These are phyloP conservation scores for Phlebiopsis flavidoalba DNA, from an alignment of 768 basidiomycete species.

Conservation along the genomic window DNA sequence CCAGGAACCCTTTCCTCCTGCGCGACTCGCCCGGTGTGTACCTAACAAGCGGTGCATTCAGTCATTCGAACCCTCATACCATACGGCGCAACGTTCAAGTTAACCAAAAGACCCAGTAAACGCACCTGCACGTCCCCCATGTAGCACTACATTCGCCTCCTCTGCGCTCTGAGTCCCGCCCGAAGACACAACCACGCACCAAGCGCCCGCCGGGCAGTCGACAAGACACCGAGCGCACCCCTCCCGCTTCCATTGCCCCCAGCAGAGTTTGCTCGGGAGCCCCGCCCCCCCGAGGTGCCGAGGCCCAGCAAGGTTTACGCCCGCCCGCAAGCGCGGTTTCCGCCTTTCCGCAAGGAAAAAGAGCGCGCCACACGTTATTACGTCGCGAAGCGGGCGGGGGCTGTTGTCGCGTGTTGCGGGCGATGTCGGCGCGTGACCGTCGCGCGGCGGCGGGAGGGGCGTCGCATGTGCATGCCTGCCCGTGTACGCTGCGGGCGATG, in stretches of 20 bases:
- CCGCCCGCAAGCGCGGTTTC: neutral
- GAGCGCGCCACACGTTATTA: neutral
- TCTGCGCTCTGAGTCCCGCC: neutral
- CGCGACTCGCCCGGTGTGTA: no score
- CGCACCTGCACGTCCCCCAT: neutral
- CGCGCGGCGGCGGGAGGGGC: no score
- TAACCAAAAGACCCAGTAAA: no score
- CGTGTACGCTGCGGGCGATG: neutral
- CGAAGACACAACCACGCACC: no score
- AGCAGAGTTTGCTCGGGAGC: neutral
- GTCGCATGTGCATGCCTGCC: no score
- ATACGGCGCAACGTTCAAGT: no score
- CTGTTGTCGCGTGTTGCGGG: no score
- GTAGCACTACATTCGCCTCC: neutral
- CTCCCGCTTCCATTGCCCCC: neutral
- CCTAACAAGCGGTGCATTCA: no score
- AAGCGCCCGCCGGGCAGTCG: neutral
- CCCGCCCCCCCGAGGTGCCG: neutral
- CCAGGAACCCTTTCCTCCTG: no score
- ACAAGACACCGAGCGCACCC: neutral
- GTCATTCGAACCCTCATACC: no score
- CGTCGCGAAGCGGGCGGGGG: no score
- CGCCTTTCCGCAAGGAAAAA: neutral
- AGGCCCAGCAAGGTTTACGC: neutral
- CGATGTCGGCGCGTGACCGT: no score